phyloP scores from a whole-genome alignment of 495 filamentous ascomycete species.

The Aspergillus kassunensis region DNA sequence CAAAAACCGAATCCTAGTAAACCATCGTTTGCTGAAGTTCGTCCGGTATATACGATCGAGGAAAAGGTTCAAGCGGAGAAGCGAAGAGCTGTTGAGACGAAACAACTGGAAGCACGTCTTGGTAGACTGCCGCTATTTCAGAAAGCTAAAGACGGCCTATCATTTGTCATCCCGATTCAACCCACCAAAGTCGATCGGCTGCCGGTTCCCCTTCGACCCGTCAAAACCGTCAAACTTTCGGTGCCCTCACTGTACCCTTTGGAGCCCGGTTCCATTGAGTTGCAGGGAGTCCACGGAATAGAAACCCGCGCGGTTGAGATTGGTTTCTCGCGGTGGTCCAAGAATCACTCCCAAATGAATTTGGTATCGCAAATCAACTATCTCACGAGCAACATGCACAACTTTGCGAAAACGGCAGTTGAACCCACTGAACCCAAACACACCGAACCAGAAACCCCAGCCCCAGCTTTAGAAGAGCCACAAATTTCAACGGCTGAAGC shows the following conservation, averaged over 20 bases:
- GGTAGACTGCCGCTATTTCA: conserved; percentile 62
- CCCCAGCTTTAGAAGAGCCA: conserved; percentile 11
- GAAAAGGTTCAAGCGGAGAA: conserved; percentile 60
- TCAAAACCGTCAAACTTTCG: conserved; percentile 63
- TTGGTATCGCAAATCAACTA: conserved; percentile 76
- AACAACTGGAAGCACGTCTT: conserved; percentile 78
- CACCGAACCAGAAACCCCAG: conserved; percentile 1
- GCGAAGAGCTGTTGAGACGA: conserved; percentile 59
- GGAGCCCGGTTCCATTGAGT: conserved; percentile 59
- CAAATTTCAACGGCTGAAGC: neutral
- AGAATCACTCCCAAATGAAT: conserved; percentile 54
- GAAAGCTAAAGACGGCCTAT: conserved; percentile 65
- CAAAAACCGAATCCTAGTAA: neutral
- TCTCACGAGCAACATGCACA: conserved; percentile 68
- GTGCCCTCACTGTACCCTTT: conserved; percentile 74
- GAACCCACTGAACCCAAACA: conserved; percentile 23
- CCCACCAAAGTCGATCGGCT: conserved; percentile 59
- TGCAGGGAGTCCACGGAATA: conserved; percentile 59
- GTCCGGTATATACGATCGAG: conserved; percentile 46
- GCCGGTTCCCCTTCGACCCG: conserved; percentile 55
- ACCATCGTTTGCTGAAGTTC: conserved; percentile 7
- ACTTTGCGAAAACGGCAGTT: conserved; percentile 54
- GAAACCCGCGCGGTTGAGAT: conserved; percentile 59
- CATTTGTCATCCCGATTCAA: conserved; percentile 70
- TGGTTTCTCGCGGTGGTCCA: conserved; percentile 59